Conservation (phyloP, 2,329 filamentous ascomycete species). For the Claviceps pusilla region DNA sequence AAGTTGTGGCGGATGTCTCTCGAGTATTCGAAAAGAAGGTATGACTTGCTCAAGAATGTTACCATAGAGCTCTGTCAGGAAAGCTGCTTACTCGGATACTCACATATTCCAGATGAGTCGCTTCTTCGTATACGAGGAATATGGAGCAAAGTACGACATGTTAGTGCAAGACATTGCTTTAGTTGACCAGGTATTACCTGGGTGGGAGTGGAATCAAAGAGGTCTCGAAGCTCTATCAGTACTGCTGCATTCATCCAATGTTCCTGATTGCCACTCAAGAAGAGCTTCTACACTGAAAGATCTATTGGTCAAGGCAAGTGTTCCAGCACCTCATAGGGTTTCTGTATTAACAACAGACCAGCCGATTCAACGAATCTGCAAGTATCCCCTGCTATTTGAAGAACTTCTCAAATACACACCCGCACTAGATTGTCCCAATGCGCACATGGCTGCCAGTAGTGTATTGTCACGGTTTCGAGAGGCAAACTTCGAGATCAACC, state of each 20-base stretch:
- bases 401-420: constrained; percentile 74
- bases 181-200: constrained; percentile 50
- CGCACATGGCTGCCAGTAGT: constrained; percentile 66
- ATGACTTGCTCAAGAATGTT: constrained; percentile 8
- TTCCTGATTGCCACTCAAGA: constrained; percentile 44
- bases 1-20: constrained; percentile 44
- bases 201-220: constrained; percentile 68
- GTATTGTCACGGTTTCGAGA: constrained; percentile 57
- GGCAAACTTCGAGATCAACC: constrained; percentile 66
- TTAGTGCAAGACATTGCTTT: constrained; percentile 65
- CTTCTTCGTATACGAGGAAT: constrained; percentile 83
- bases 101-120: constrained; percentile 45
- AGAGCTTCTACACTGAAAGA: constrained; percentile 75
- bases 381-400: constrained; percentile 74
- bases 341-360: constrained; percentile 20
- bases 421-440: constrained; percentile 68
- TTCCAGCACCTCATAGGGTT: background rate
- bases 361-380: constrained; percentile 86
- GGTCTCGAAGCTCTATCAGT: constrained; percentile 74
- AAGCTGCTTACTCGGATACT: background rate
- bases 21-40: constrained; percentile 47
- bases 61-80: background rate
- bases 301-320: constrained; percentile 67
- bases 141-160: constrained; percentile 75
- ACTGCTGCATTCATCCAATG: constrained; percentile 56